Evolutionary conservation across 371 early-diverging fungal species (phyloP).

Genomic region (Mucor circinelloides): DNA sequence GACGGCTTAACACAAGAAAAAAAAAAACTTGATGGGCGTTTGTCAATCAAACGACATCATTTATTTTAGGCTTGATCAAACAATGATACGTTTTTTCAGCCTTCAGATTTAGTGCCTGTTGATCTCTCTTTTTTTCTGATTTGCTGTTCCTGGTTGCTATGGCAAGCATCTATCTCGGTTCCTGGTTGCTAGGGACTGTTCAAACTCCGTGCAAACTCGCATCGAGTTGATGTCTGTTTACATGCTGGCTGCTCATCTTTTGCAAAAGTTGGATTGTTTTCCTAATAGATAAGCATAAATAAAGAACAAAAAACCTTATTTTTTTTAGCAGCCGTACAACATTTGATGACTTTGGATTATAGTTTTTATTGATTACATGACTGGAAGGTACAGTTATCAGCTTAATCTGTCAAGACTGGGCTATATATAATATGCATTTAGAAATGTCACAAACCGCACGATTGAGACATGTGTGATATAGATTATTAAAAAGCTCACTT

Average conservation of each 20-base stretch:
- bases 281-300: neutral
- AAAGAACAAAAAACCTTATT: neutral
- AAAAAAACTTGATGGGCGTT: neutral
- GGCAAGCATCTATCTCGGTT: neutral
- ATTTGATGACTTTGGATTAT: no score
- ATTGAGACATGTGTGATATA: no score
- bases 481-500: no score
- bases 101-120: neutral
- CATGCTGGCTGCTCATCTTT: neutral
- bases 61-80: neutral
- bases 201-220: neutral
- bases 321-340: neutral
- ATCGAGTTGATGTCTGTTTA: neutral
- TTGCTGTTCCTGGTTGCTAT: neutral
- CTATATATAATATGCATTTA: no score
- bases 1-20: neutral
- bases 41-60: slow-evolving; percentile 1
- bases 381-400: no score
- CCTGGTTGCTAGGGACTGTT: neutral
- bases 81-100: neutral
- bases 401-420: no score
- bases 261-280: neutral
- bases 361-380: no score
- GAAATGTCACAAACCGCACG: no score
- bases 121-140: neutral